Evolutionary conservation across 305 asterid species (phyloP).

Genomic region (Ilex paraguariensis): DNA sequence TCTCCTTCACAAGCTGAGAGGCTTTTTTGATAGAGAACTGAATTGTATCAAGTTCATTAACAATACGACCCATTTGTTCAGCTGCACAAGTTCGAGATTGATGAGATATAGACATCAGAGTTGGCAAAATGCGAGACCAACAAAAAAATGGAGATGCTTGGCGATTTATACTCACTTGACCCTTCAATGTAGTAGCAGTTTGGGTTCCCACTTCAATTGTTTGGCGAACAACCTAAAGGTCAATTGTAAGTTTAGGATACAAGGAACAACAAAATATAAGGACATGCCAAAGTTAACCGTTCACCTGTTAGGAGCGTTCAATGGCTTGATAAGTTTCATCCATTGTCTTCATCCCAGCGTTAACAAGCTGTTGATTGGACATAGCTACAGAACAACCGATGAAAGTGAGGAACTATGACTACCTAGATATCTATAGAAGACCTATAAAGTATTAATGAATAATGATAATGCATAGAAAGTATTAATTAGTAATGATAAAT

Average conservation of each 20-base stretch:
- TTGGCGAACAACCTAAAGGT: constrained; percentile 88
- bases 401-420: constrained; percentile 1
- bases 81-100: constrained; percentile 35
- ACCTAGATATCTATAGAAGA: no score
- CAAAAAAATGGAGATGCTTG: constrained; percentile 6
- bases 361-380: constrained; percentile 93
- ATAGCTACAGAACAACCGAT: constrained; percentile 47
- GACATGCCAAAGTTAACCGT: constrained; percentile 9
- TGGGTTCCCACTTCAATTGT: constrained; percentile 93
- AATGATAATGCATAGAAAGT: no score
- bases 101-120: constrained; percentile 15
- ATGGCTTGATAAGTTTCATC: constrained; percentile 99
- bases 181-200: constrained; percentile 91
- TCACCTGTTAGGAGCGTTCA: constrained; percentile 97
- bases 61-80: constrained; percentile 97
- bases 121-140: constrained; percentile 9
- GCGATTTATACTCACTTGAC: constrained; percentile 61
- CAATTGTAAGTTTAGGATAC: constrained; percentile 19
- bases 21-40: constrained; percentile 95
- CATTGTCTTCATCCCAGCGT: constrained; percentile 69
- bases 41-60: constrained; percentile 93
- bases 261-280: constrained; percentile 13
- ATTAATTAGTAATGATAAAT: no score
- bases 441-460: no score
- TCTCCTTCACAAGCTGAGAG: constrained; percentile 96